Evolutionary conservation across 345 rosid species (phyloP), one percentile per base, ranked within the genome.

Genomic region (Odontarrhena argentea): DNA sequence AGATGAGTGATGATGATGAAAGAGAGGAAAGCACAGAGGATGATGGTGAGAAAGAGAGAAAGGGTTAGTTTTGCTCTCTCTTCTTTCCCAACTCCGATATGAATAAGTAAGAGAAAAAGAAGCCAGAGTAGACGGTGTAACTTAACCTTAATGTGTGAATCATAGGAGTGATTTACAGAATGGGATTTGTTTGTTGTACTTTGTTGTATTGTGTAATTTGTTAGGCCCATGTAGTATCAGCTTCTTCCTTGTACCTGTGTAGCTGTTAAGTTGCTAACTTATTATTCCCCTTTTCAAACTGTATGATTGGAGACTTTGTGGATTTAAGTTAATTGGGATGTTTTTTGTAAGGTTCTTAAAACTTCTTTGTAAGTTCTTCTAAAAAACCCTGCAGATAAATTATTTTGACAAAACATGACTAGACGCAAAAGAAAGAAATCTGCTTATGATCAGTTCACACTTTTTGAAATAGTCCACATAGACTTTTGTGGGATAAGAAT

Each of bases 1-100:
- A 78, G 63, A 94, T 94, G 99, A 78, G 84, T 13, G 93, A 82
- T 56, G 96, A 85, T 14, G 96, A 87, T 14, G 92, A 87, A 13
- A 88, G 77, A 14, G 87, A 54, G 12, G 91, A 84, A 24, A 84
- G 78, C 47, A 86, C 67, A 8, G 92, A 81, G 5, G 88, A 79
- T 7, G 76, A 76, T 72, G 79, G 67, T 1, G 80, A 78, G 68
- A 78, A 55, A 9, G 69, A 46, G 38, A 12, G 34, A 48, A 71
- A 71, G 43, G 37, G 25, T 40, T 72, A 49, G 38, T 43, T 52
- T 51, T 4, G 52, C 57, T 36, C 47, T 10, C 49, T 49, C 43
- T 45, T 35, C 40, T 14, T 53, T 61, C 69, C 30, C 38, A 52
- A 4, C 7, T 54, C 55, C 3, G 13, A 25, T 35, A 44, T 43